These are phyloP conservation scores for Diaporthe aspalathi DNA, from an alignment of 2,329 filamentous ascomycete species.

Conservation along the genomic window DNA sequence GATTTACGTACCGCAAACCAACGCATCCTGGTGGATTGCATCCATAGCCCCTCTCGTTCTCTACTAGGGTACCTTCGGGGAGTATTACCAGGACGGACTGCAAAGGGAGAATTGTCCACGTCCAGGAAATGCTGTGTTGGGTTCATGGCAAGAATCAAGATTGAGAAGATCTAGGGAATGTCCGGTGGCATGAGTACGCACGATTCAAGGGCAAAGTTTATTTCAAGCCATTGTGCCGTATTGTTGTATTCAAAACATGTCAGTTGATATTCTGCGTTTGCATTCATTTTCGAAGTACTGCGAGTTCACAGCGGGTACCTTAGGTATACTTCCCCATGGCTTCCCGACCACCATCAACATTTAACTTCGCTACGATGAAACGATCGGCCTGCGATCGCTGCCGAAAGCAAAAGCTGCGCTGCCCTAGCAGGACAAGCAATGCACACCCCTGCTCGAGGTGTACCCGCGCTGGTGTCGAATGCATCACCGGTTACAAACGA, in stretches of 20 bases:
- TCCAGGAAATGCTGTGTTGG: too few species aligned
- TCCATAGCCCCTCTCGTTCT: neutral
- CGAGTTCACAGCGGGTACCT: neutral
- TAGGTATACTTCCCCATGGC: neutral
- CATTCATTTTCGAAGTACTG: neutral
- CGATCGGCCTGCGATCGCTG: constrained; percentile 13
- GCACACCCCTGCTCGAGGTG: constrained; percentile 9
- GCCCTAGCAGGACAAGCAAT: constrained; percentile 10
- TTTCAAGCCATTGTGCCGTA: too few species aligned
- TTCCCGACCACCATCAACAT: neutral
- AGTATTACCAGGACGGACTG: neutral
- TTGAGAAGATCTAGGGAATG: neutral
- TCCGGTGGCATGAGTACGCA: neutral
- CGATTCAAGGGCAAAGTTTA: too few species aligned
- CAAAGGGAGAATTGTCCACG: too few species aligned
- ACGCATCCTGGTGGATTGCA: neutral
- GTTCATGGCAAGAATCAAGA: neutral
- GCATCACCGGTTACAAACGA: constrained; percentile 7
- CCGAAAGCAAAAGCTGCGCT: constrained; percentile 17
- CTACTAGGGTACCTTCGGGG: too few species aligned
- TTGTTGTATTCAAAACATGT: too few species aligned
- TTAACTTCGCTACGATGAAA: constrained; percentile 3
- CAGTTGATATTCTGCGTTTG: too few species aligned
- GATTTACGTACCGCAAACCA: neutral
- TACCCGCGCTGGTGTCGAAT: constrained; percentile 3